Evolutionary conservation across 495 filamentous ascomycete species (phyloP), one percentile per base, ranked within the genome.

Genomic region (Bombardia bombarda): DNA sequence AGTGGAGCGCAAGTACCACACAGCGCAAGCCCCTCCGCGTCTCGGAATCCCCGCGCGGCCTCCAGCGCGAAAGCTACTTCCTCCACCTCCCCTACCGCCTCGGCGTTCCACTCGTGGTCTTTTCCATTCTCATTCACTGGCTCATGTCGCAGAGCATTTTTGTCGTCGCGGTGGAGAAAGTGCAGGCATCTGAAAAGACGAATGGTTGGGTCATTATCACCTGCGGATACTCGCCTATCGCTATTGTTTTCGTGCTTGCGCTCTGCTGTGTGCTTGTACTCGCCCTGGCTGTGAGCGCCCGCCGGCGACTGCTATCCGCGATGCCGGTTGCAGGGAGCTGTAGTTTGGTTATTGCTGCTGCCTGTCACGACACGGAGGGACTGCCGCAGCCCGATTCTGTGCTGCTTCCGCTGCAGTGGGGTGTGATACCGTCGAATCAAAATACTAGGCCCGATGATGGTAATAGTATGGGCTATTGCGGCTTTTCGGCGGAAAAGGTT

Each of bases 341-440:
- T 40, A 71, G 66, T 40, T 55, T 61, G 7, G 71, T 62, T 1
- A 68, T 78, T 22, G 70, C 67, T 42, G 73, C 73, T 0, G 71
- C 71, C 0, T 76, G 69, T 46, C 68, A 73, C 57, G n/a, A n/a
- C 3, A 1, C 3, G 1, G 31, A 32, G 5, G 31, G 3, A 1
- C 31, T 6, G 31, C 31, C 31, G 1, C 31, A 14, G n/a, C 48
- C 54, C 22, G 48, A 50, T 7, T 35, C 40, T 30, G 43, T 53
- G 8, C 20, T 42, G 5, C 37, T 51, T 14, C 50, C 55, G 7
- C 24, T 72, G 7, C 46, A 56, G 46, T 70, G 66, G 68, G 68
- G 68, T 13, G 59, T 52, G 0, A 53, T 59, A 32, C 10, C 24
- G 5, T 5, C 10, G 5, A 5, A 5, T 26, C 10, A 5, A 26